Evolutionary conservation across 345 rosid genomes (phyloP).

Genomic region (Salix udensis): DNA sequence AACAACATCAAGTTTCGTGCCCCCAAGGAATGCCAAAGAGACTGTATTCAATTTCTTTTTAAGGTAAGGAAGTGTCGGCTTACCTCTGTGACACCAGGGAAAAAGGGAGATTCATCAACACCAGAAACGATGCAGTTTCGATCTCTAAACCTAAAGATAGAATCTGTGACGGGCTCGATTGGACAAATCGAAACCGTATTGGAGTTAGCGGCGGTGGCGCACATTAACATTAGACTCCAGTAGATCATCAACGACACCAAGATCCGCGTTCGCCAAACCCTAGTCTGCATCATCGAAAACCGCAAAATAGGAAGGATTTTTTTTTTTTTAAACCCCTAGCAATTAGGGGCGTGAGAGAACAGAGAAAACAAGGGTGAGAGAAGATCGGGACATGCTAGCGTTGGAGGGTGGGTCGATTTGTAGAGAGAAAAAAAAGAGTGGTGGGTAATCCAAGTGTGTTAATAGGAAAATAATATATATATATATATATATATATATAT

Average conservation of each 20-base stretch:
- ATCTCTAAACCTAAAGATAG: slow-evolving; percentile 51
- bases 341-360: background rate
- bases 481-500: no score
- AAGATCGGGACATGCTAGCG: slow-evolving; percentile 13
- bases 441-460: background rate
- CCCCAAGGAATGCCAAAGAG: background rate
- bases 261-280: slow-evolving; percentile 39
- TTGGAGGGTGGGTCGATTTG: background rate
- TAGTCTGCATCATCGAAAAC: slow-evolving; percentile 23
- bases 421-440: background rate
- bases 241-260: slow-evolving; percentile 19
- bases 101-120: slow-evolving; percentile 28
- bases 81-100: slow-evolving; percentile 66
- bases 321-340: background rate
- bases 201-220: slow-evolving; percentile 19
- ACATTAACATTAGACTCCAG: slow-evolving; percentile 29
- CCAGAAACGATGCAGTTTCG: slow-evolving; percentile 31
- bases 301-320: background rate
- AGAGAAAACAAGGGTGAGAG: background rate
- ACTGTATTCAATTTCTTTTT: background rate
- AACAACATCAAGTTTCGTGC: background rate
- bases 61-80: background rate
- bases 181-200: slow-evolving; percentile 46
- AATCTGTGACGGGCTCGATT: slow-evolving; percentile 35
- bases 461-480: no score